Evolutionary conservation across 345 rosid species (phyloP).

Genomic region (Anastatica hierochuntica): DNA sequence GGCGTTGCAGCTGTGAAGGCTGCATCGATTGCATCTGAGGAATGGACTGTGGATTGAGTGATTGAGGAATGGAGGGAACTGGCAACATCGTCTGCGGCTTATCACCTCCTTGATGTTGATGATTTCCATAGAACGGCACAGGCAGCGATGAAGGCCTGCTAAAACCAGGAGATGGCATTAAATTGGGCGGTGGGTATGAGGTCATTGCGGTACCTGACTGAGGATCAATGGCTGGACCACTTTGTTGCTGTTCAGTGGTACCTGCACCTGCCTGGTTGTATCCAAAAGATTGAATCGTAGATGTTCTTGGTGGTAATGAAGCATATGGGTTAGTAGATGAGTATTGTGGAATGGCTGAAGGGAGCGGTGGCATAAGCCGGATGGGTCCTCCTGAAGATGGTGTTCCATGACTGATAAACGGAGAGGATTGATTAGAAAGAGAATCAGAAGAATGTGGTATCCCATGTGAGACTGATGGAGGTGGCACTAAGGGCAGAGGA

Average conservation of each 20-base stretch:
- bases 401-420: conserved; percentile 33
- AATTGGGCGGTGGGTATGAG: conserved; percentile 52
- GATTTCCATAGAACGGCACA: conserved; percentile 40
- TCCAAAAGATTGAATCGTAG: conserved; percentile 44
- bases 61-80: conserved; percentile 44
- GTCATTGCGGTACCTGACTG: conserved; percentile 44
- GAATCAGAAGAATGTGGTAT: conserved; percentile 47
- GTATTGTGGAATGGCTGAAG: conserved; percentile 78
- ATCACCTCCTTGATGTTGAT: conserved; percentile 56
- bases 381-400: conserved; percentile 65
- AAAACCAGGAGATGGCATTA: conserved; percentile 61
- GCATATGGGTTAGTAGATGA: conserved; percentile 57
- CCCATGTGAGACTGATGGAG: conserved; percentile 49
- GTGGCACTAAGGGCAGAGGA: conserved; percentile 89
- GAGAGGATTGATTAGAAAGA: conserved; percentile 37
- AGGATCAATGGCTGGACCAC: conserved; percentile 40
- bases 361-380: conserved; percentile 77
- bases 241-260: conserved; percentile 44
- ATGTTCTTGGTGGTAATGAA: conserved; percentile 44
- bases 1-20: conserved; percentile 83
- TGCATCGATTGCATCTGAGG: conserved; percentile 73
- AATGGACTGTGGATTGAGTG: conserved; percentile 54
- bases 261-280: conserved; percentile 49
- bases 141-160: conserved; percentile 60
- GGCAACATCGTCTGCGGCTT: conserved; percentile 38